Percentiles rank a stretch among this genome's conserved stretches.
Conservation (phyloP, 352 stramenopile genomes). For the Pythium sp. region DNA sequence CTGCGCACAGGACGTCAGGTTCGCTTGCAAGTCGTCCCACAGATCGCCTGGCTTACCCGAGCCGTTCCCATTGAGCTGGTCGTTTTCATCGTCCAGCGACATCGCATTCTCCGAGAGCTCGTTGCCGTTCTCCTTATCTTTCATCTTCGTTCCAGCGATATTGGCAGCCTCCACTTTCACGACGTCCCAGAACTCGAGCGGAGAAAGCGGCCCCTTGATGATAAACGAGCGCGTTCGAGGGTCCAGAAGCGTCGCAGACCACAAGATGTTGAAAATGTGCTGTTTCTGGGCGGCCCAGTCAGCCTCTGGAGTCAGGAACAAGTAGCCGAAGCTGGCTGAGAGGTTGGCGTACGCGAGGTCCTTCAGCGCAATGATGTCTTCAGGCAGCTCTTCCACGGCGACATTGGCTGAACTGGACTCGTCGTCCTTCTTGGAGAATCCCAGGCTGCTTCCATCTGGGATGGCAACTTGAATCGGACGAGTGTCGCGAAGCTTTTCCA, state of each 20-base stretch:
- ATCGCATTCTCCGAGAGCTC: slow-evolving; percentile 37
- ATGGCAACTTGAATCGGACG: slow-evolving; percentile 7
- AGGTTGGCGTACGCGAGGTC: slow-evolving; percentile 54
- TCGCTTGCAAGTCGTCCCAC: slow-evolving; percentile 79
- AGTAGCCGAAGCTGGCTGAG: slow-evolving; percentile 49
- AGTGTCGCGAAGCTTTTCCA: slow-evolving; percentile 53
- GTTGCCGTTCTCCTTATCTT: slow-evolving; percentile 45
- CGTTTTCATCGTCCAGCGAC: slow-evolving; percentile 33
- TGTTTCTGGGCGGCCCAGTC: slow-evolving; percentile 43
- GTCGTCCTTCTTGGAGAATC: background rate
- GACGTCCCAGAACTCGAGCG: slow-evolving; percentile 66
- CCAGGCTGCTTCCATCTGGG: background rate
- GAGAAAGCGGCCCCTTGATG: slow-evolving; percentile 60
- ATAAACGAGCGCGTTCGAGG: slow-evolving; percentile 74
- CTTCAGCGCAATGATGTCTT: slow-evolving; percentile 65
- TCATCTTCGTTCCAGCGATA: slow-evolving; percentile 48
- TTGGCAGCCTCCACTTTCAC: slow-evolving; percentile 58
- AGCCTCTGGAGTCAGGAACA: slow-evolving; percentile 44
- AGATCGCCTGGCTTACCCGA: slow-evolving; percentile 25
- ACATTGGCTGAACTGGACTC: background rate
- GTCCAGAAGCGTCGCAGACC: slow-evolving; percentile 68
- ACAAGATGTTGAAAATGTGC: slow-evolving; percentile 62
- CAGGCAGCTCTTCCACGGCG: slow-evolving; percentile 30
- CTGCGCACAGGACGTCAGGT: slow-evolving; percentile 62
- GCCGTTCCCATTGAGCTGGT: slow-evolving; percentile 23